Percentiles rank a stretch among this genome's conserved stretches.
Evolutionary conservation across 1,284 basidiomycete species (phyloP).

Genomic region (Trametes sp.): DNA sequence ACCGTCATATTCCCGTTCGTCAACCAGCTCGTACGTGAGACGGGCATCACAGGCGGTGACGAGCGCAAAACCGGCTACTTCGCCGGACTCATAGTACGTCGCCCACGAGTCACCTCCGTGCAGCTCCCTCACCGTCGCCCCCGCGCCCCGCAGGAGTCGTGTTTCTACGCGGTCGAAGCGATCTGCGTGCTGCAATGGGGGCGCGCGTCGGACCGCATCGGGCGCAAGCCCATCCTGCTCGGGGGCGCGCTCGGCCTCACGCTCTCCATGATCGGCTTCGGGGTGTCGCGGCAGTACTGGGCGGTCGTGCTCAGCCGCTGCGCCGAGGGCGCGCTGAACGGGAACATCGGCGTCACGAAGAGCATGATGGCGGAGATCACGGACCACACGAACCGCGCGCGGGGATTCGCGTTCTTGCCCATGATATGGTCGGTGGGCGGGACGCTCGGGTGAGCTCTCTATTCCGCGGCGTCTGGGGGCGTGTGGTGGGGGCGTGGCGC

Average conservation of each 20-base stretch:
- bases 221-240: slow-evolving; percentile 74
- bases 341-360: slow-evolving; percentile 73
- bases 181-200: slow-evolving; percentile 74
- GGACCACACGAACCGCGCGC: slow-evolving; percentile 70
- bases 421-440: slow-evolving; percentile 57
- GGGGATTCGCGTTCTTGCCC: slow-evolving; percentile 69
- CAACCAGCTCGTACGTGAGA: slow-evolving; percentile 57
- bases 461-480: background rate
- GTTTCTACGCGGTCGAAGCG: slow-evolving; percentile 72
- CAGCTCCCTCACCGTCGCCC: background rate
- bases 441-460: slow-evolving; percentile 49
- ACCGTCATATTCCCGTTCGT: slow-evolving; percentile 72
- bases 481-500: background rate
- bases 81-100: slow-evolving; percentile 58
- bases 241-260: slow-evolving; percentile 70
- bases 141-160: slow-evolving; percentile 58
- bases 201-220: slow-evolving; percentile 68
- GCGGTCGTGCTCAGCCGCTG: slow-evolving; percentile 61
- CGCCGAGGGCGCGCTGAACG: slow-evolving; percentile 56
- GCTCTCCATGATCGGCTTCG: slow-evolving; percentile 71
- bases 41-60: slow-evolving; percentile 69
- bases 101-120: background rate
- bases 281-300: slow-evolving; percentile 67
- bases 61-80: slow-evolving; percentile 58
- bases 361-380: slow-evolving; percentile 76